Conservation (phyloP, 2,329 filamentous ascomycete genomes). For the Trichoderma polysporum region DNA sequence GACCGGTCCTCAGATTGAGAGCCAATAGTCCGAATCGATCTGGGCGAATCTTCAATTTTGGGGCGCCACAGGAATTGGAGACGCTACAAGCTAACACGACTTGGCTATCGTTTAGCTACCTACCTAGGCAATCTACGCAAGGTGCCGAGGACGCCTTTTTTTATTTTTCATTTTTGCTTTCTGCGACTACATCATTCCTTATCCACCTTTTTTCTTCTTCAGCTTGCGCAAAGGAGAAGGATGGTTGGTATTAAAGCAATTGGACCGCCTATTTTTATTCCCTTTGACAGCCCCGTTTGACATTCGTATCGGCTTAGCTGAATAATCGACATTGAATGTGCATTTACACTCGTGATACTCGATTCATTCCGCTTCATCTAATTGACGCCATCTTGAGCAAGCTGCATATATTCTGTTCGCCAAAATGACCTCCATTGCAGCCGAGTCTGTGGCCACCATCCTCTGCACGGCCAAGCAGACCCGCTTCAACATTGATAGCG, state of each 20-base stretch:
- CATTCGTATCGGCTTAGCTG: background rate
- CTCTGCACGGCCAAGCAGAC: slow-evolving; percentile 67
- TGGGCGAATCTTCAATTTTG: background rate
- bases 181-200: background rate
- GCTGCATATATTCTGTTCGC: background rate
- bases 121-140: background rate
- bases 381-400: background rate
- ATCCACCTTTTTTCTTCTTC: background rate
- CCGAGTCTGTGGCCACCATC: slow-evolving; percentile 53
- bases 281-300: background rate
- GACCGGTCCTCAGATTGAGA: background rate
- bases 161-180: no score
- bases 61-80: background rate
- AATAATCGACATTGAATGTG: background rate
- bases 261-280: background rate
- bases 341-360: background rate
- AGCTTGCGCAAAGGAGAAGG: background rate
- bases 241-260: background rate
- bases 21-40: background rate
- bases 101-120: background rate
- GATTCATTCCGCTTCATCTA: background rate
- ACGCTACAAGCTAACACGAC: background rate
- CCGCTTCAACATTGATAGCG: slow-evolving; percentile 59
- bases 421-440: slow-evolving; percentile 49
- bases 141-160: background rate